Percentiles rank a stretch among this genome's conserved stretches.
phyloP scores from a whole-genome alignment of 345 rosid species.

The Triadica sebifera region DNA sequence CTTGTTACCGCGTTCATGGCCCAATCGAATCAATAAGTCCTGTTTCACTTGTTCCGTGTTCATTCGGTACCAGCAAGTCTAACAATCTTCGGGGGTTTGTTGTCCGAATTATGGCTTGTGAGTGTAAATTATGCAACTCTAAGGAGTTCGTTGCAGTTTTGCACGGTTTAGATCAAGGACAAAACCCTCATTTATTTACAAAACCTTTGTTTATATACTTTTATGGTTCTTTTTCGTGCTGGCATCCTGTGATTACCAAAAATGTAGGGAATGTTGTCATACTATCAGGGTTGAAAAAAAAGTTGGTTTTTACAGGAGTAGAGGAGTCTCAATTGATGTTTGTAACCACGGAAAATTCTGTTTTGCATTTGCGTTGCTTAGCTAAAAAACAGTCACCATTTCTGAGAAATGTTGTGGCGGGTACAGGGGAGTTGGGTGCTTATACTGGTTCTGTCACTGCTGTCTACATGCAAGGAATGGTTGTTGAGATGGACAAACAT shows the following conservation, averaged over 20 bases:
- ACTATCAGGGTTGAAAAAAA: slow-evolving; percentile 61
- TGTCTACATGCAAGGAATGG: slow-evolving; percentile 70
- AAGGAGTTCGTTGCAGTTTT: slow-evolving; percentile 16
- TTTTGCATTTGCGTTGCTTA: slow-evolving; percentile 42
- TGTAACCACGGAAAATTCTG: slow-evolving; percentile 50
- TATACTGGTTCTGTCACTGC: slow-evolving; percentile 71
- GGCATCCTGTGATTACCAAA: slow-evolving; percentile 76
- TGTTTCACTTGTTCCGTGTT: slow-evolving; percentile 64
- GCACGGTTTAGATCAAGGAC: background rate
- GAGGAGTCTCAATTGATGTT: slow-evolving; percentile 56
- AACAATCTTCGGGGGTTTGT: slow-evolving; percentile 56
- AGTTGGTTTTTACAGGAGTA: slow-evolving; percentile 50
- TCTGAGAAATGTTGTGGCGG: slow-evolving; percentile 27
- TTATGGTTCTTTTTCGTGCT: slow-evolving; percentile 52
- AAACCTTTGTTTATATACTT: slow-evolving; percentile 55
- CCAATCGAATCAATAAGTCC: slow-evolving; percentile 61
- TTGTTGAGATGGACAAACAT: slow-evolving; percentile 75
- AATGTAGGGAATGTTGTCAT: slow-evolving; percentile 49
- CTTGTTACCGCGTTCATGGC: slow-evolving; percentile 49
- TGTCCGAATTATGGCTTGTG: slow-evolving; percentile 51
- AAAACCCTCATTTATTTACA: slow-evolving; percentile 38
- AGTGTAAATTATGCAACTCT: slow-evolving; percentile 43
- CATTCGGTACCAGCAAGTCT: slow-evolving; percentile 26
- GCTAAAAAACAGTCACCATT: slow-evolving; percentile 28
- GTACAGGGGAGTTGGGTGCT: slow-evolving; percentile 50